Conservation (phyloP, 352 stramenopile genomes). For the Aphanomyces stellatus region DNA sequence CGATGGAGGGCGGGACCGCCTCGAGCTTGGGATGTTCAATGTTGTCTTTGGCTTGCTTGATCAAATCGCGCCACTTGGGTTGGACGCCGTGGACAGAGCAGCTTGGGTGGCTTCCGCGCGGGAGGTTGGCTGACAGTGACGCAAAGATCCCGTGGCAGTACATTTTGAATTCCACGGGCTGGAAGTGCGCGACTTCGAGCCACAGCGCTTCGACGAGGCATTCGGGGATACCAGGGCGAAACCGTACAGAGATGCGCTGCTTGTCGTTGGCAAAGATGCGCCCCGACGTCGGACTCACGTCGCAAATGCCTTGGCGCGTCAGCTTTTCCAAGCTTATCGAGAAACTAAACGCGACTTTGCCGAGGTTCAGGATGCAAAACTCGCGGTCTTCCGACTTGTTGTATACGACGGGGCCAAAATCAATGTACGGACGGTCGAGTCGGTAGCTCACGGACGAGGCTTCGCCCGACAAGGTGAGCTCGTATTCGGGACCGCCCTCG, state of each 20-base stretch:
- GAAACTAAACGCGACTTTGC: conserved; percentile 89
- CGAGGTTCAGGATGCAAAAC: conserved; percentile 87
- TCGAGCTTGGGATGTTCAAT: conserved; percentile 14
- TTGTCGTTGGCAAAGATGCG: conserved; percentile 87
- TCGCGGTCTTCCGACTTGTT: conserved; percentile 89
- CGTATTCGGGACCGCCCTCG: conserved; percentile 90
- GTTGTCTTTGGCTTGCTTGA: conserved; percentile 38
- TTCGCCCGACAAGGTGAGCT: conserved; percentile 82
- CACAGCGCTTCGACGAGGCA: conserved; percentile 81
- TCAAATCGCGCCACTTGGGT: conserved; percentile 67
- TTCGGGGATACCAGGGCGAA: conserved; percentile 84
- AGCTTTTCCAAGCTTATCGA: conserved; percentile 36
- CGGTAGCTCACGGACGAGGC: conserved; percentile 88
- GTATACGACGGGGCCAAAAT: conserved; percentile 92
- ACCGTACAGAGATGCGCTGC: conserved; percentile 76
- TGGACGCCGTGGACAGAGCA: conserved; percentile 42
- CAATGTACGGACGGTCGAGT: conserved; percentile 84
- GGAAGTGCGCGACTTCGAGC: conserved; percentile 92
- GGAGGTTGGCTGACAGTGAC: conserved; percentile 82
- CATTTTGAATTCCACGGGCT: conserved; percentile 86
- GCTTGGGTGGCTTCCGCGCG: conserved; percentile 57
- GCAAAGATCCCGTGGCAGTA: conserved; percentile 87
- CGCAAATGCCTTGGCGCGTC: conserved; percentile 36
- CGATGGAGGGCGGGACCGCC: not conserved
- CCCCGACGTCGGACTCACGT: conserved; percentile 71